A percentile compares a stretch with the other conserved stretches of the same genome.
phyloP scores from a whole-genome alignment of 2,329 filamentous ascomycete species.

The Metarhizium rileyi region DNA sequence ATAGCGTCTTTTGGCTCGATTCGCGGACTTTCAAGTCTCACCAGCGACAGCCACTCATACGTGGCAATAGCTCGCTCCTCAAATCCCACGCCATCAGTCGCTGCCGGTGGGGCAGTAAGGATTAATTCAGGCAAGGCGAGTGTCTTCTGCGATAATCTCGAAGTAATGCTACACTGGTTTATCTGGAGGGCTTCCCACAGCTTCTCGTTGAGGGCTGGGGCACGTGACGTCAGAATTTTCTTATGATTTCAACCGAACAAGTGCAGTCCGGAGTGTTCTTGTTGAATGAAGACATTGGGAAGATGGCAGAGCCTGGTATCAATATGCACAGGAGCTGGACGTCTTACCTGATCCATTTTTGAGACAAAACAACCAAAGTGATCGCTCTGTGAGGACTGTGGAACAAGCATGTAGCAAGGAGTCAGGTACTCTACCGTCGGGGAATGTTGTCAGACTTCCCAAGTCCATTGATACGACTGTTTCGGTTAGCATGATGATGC shows the following conservation, averaged over 20 bases:
- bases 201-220: background rate
- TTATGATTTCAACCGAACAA: background rate
- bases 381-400: conserved; percentile 58
- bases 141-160: conserved; percentile 11
- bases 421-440: background rate
- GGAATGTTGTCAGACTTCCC: conserved; percentile 58
- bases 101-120: conserved; percentile 14
- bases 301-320: background rate
- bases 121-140: conserved; percentile 16
- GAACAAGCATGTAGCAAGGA: conserved; percentile 62
- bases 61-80: conserved; percentile 54
- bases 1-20: conserved; percentile 46
- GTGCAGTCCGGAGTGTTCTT: background rate
- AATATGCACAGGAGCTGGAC: background rate
- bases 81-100: conserved; percentile 38
- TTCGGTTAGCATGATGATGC: background rate
- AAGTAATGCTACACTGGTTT: conserved; percentile 24
- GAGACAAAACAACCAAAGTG: conserved; percentile 74
- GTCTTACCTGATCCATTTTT: conserved; percentile 25
- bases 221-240: background rate
- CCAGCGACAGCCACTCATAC: conserved; percentile 68
- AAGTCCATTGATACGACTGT: conserved; percentile 74
- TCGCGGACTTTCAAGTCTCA: conserved; percentile 56
- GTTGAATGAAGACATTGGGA: background rate
- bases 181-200: background rate